Evolutionary conservation across 129 eudicot species (phyloP).

Genomic region (Tagetes patula): DNA sequence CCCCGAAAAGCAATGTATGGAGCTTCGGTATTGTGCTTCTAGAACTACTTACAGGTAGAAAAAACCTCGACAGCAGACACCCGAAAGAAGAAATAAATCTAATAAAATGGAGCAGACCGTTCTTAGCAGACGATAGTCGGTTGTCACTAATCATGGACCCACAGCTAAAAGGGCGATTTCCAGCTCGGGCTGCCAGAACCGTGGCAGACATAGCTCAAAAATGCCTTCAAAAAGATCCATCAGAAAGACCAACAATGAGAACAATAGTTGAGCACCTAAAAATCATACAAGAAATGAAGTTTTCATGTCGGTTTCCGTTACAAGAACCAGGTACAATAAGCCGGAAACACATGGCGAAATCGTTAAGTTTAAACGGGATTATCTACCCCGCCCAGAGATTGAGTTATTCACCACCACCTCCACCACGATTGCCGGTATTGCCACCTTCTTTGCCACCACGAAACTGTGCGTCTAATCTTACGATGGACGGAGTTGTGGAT

Average conservation of each 20-base stretch:
- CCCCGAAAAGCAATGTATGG: slow-evolving; percentile 95
- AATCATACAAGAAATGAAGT: slow-evolving; percentile 70
- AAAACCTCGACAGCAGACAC: slow-evolving; percentile 71
- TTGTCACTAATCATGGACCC: slow-evolving; percentile 89
- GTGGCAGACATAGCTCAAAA: slow-evolving; percentile 83
- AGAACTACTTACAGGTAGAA: slow-evolving; percentile 83
- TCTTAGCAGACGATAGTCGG: slow-evolving; percentile 83
- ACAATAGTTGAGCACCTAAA: slow-evolving; percentile 64
- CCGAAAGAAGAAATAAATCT: slow-evolving; percentile 84
- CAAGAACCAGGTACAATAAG: slow-evolving; percentile 71
- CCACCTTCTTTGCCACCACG: slow-evolving; percentile 57
- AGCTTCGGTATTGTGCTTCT: slow-evolving; percentile 91
- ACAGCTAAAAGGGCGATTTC: slow-evolving; percentile 84
- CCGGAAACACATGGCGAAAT: slow-evolving; percentile 68
- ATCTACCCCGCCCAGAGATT: slow-evolving; percentile 49
- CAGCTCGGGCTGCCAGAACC: slow-evolving; percentile 69
- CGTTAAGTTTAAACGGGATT: slow-evolving; percentile 72
- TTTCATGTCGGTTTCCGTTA: slow-evolving; percentile 63
- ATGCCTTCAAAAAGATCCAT: slow-evolving; percentile 87
- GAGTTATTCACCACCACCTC: slow-evolving; percentile 65
- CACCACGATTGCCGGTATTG: slow-evolving; percentile 42
- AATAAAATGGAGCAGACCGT: slow-evolving; percentile 86
- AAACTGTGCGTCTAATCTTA: slow-evolving; percentile 51
- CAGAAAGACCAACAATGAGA: slow-evolving; percentile 97
- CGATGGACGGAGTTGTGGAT: slow-evolving; percentile 55